These are phyloP conservation scores for Emmonsiellopsis sp. DNA, from an alignment of 2,329 filamentous ascomycete genomes.

Conservation along the genomic window DNA sequence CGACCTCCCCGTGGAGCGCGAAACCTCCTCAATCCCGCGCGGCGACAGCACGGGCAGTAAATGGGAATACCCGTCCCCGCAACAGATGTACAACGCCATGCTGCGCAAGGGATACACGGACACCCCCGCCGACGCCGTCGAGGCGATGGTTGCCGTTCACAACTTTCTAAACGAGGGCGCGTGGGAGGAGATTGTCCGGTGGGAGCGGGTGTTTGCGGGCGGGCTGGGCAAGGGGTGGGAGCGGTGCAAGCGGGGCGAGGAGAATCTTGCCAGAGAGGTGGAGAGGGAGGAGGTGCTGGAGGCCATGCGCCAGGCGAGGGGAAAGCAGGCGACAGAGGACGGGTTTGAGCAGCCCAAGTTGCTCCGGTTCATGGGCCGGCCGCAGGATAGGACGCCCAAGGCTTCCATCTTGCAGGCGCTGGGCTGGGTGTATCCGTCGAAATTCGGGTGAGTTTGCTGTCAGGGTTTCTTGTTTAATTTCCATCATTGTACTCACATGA, in stretches of 20 bases:
- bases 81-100: conserved; percentile 99
- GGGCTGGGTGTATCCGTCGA: conserved; percentile 66
- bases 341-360: conserved; percentile 55
- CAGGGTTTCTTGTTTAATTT: background rate
- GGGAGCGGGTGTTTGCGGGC: conserved; percentile 75
- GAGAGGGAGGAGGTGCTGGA: conserved; percentile 38
- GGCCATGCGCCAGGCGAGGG: conserved; percentile 11
- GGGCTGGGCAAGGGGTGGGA: conserved; percentile 66
- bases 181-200: conserved; percentile 88
- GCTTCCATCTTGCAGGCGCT: conserved; percentile 73
- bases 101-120: conserved; percentile 92
- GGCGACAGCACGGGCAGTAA: conserved; percentile 52
- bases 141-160: conserved; percentile 95
- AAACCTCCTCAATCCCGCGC: conserved; percentile 83
- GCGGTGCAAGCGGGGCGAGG: conserved; percentile 64
- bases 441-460: conserved; percentile 57
- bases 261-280: conserved; percentile 48
- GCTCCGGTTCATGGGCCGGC: conserved; percentile 78
- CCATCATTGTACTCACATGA: background rate
- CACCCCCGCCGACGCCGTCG: conserved; percentile 84
- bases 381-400: conserved; percentile 84
- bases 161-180: conserved; percentile 98
- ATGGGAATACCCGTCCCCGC: conserved; percentile 96
- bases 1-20: conserved; percentile 67
- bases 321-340: conserved; percentile 9